Evolutionary conservation across 306 rosid genomes (phyloP), one percentile per base, ranked within the genome.

Genomic region (Inga oerstediana): DNA sequence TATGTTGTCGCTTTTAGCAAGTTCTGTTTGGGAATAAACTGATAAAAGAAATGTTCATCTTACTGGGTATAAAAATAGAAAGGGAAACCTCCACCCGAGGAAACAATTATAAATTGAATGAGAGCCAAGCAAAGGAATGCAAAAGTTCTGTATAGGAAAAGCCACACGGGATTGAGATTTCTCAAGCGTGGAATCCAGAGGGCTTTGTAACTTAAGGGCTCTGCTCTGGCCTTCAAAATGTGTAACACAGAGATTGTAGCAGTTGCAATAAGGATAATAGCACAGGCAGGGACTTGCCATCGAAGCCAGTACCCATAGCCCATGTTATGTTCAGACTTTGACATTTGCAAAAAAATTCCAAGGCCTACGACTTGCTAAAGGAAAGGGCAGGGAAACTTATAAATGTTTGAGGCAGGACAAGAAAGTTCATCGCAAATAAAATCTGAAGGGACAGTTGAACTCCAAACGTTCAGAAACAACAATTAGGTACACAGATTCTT

Each of bases 61-160:
- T 79, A 87, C 90, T 84, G 90, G 8, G 88, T 81, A 56, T 85
- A 81, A 46, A 87, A 87, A 52, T 81, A 81, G 86, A 84, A 84
- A 61, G 86, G 15, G 44, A 84, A 84, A 46, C 32, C 30, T 74
- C 85, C 84, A 74, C 34, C 81, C 3, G 37, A 41, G 68, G 69
- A 74, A 81, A 87, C 7, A n/a, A 78, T 84, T 49, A 74, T 83
- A 27, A 77, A 73, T 27, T 77, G 79, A 41, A 84, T 37, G 64
- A 64, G 80, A 81, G 75, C 79, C 81, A 85, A 81, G 79, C 62
- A 85, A 74, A 77, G 71, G 80, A 87, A 87, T 10, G 87, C 87
- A 45, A 37, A 74, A 41, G 79, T 83, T 80, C 89, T 81, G 52
- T 27, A 74, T 0, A 77, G 22, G 80, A 87, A 77, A 73, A 87